A percentile compares a stretch with the other conserved stretches of the same genome.
Evolutionary conservation across 768 basidiomycete genomes (phyloP).

Genomic region (Tephrocybe sp.): DNA sequence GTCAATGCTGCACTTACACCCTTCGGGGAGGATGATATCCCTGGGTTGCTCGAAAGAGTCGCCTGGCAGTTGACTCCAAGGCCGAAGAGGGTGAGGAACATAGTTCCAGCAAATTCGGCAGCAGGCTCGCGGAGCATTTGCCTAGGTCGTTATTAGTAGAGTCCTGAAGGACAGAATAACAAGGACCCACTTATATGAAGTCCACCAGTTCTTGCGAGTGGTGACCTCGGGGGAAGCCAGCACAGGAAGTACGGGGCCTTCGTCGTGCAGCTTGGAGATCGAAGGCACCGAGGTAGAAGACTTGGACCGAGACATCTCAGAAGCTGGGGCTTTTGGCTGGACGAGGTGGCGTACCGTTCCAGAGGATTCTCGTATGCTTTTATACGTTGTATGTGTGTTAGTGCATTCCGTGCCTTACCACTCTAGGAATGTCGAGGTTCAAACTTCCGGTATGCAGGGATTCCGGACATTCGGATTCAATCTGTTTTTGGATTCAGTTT

Average conservation of each 20-base stretch:
- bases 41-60: conserved; percentile 37
- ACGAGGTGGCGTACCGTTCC: background rate
- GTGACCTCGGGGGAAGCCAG: background rate
- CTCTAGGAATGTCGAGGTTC: background rate
- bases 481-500: background rate
- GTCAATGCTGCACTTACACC: conserved; percentile 36
- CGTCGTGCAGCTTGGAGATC: background rate
- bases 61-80: conserved; percentile 47
- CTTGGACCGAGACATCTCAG: conserved; percentile 6
- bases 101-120: conserved; percentile 53
- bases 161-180: background rate
- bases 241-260: background rate
- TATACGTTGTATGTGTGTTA: background rate
- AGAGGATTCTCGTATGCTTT: background rate
- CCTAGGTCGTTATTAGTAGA: conserved; percentile 11
- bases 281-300: background rate
- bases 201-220: conserved; percentile 19
- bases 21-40: conserved; percentile 37
- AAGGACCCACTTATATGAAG: conserved; percentile 23
- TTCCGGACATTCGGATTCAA: background rate
- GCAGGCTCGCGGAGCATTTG: conserved; percentile 33
- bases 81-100: conserved; percentile 52
- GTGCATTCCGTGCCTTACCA: background rate
- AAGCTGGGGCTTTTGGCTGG: background rate
- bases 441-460: background rate